Evolutionary conservation across 305 asterid genomes (phyloP), one percentile per base, ranked within the genome.

Genomic region (Nicotiana rustica): DNA sequence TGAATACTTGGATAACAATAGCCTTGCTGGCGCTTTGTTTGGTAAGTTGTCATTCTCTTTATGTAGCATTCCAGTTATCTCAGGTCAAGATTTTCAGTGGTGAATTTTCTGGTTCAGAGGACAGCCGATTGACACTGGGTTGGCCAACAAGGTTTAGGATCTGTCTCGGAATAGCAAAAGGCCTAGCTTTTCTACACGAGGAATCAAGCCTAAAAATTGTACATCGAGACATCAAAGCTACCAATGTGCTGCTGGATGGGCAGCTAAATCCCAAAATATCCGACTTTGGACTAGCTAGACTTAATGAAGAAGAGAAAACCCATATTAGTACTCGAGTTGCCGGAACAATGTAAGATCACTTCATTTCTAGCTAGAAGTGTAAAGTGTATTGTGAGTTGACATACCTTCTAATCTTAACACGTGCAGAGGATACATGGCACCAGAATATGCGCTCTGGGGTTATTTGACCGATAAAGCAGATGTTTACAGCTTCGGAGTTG

Each of bases 371-470:
- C 79, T 49, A 21, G 36, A 44, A 41, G 44, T 29, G 0, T 13
- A 1, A 70, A 21, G 19, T 66, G 33, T 25, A 25, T 25, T 52
- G 52, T 14, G 31, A 1, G 2, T 80, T 67, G 64, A 65, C 60
- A 35, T 35, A 59, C 19, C 66, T 67, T 17, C 64, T 36, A 67
- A 65, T 36, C 15, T 67, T 62, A 21, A 44, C 86, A 82, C n/a
- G 13, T 86, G 87, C 92, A 96, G 99, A 78, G 99, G 99, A 80
- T 96, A 96, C 83, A 96, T 96, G 98, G 99, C 99, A 44, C 99
- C 98, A 3, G 99, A 96, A 86, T 96, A 96, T 44, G 99, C 99
- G 14, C 68, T 96, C 61, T 95, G 98, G 98, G 99, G 99, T 65
- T 93, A 94, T 84, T 87, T 96, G 83, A 96, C 97, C 0, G 89